phyloP scores from a whole-genome alignment of 352 stramenopile species.

The Globisporangium recalcitrans region DNA sequence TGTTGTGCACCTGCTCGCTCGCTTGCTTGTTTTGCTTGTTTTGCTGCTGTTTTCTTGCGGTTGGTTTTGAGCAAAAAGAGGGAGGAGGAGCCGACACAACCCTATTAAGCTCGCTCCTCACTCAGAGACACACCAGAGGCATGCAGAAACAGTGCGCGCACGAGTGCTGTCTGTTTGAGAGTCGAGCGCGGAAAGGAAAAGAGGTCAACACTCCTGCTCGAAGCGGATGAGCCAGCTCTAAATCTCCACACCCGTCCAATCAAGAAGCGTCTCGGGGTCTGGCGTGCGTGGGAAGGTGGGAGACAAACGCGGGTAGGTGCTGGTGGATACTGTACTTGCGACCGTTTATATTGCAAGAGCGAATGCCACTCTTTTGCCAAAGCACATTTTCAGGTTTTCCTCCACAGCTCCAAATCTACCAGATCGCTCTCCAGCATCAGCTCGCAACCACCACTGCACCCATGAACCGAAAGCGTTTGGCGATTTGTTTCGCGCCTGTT shows the following conservation, averaged over 20 bases:
- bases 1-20: neutral
- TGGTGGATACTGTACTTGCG: slow-evolving; percentile 8
- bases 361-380: too few species aligned
- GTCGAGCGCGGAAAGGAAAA: neutral
- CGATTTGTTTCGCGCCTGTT: neutral
- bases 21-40: neutral
- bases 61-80: too few species aligned
- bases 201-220: neutral
- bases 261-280: neutral
- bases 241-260: neutral
- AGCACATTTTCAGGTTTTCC: too few species aligned
- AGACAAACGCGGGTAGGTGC: neutral
- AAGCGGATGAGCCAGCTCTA: too few species aligned
- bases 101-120: slow-evolving; percentile 1
- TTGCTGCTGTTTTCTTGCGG: slow-evolving; percentile 2
- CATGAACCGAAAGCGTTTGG: neutral
- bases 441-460: neutral
- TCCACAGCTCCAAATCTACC: neutral
- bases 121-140: slow-evolving; percentile 11
- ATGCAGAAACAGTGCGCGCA: neutral
- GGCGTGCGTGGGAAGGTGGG: slow-evolving; percentile 8
- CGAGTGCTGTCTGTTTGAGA: neutral
- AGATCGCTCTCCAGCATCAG: neutral
- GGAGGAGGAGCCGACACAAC: neutral
- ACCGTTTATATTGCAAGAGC: neutral